Evolutionary conservation across 2,329 filamentous ascomycete genomes (phyloP), one percentile per base, ranked within the genome.

Genomic region (Ophiocordyceps camponoti-saundersi): DNA sequence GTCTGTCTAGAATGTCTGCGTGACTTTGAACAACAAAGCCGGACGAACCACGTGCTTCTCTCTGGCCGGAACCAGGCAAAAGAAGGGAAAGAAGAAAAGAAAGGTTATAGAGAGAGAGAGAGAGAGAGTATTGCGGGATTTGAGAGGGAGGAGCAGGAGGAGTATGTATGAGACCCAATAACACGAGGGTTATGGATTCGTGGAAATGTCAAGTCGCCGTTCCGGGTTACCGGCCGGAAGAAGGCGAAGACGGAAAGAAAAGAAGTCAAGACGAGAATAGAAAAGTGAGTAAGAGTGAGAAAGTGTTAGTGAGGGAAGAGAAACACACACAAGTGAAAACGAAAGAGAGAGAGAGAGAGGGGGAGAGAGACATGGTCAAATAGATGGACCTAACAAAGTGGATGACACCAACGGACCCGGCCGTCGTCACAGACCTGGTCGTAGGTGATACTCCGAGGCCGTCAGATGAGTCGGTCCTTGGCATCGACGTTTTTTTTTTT

Each of bases 361-460:
- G 10, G 36, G 16, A 10, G 10, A 13, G 13, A n/a, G 18, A n/a
- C n/a, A n/a, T n/a, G n/a, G n/a, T n/a, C n/a, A 2, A 16, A 39
- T 39, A 6, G n/a, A 39, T 15, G 34, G 15, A 29, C 26, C 26
- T 11, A 29, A 29, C 26, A 29, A n/a, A n/a, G 26, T 29, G 34
- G 34, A 39, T 18, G n/a, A 39, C 34, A 39, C 16, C 15, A 18
- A 16, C 32, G 32, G 32, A 15, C 13, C 12, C 32, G 32, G 32
- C 32, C 36, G 36, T 43, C 21, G 22, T 26, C 34, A 22, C 13
- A 44, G 36, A 46, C 45, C 23, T 51, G 49, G 48, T 47, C 47
- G 48, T 50, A 48, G 48, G 50, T 50, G 48, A 48, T 45, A 48
- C 42, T 48, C 44, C 32, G 44, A 45, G 20, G 30, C 36, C 36